Base-by-base conservation (phyloP, 2,329 filamentous ascomycete species). In the Bipolaris oryzae region DNA sequence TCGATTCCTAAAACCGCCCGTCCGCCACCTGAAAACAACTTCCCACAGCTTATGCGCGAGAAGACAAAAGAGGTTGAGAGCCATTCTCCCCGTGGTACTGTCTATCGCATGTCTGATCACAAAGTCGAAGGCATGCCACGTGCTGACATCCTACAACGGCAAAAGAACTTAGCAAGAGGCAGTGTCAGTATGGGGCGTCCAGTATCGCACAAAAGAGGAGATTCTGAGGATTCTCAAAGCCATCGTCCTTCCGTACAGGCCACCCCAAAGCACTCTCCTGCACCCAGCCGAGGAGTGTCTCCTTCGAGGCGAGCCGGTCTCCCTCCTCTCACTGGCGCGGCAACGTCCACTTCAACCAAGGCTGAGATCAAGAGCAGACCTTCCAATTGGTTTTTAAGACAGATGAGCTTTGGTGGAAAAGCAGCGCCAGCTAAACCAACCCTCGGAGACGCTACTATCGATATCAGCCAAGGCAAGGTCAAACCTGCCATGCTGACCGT, bases 331-430 rank as follows among this genome's bases (percentile, higher is more conserved):
- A 41, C 60, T 15, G 39, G 57, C 16, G 39, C 49, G 16, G 35
- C 39, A 16, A 41, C 51, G 5, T 31, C 57, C 2, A 15, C 60
- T 7, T 25, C 60, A 41, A 35, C 33, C 3, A 69, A 61, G 33
- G 33, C 55, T 6, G 67, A 69, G 7, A 45, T 44, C 4, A 67
- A 62, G 34, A 62, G 49, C 34, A 58, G 69, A 25, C 71, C 73
- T 18, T 65, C 66, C 3, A 68, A 71, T 21, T 76, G 74, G 74
- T 74, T 76, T 28, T 59, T 76, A 9, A 61, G 74, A 42, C 74
- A 77, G 33, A 76, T 78, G 23, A 78, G 76, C 56, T 76, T 77
- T 50, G 74, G 71, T n/a, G 74, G 71, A 6, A 71, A 68, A 35
- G 64, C 64, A 43, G 57, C 62, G 5, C 55, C 70, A 15, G 60